A percentile compares a stretch with the other conserved stretches of the same genome.
These are phyloP conservation scores for Ophiostoma populinum DNA, from an alignment of 2,329 filamentous ascomycete species.

Conservation along the genomic window DNA sequence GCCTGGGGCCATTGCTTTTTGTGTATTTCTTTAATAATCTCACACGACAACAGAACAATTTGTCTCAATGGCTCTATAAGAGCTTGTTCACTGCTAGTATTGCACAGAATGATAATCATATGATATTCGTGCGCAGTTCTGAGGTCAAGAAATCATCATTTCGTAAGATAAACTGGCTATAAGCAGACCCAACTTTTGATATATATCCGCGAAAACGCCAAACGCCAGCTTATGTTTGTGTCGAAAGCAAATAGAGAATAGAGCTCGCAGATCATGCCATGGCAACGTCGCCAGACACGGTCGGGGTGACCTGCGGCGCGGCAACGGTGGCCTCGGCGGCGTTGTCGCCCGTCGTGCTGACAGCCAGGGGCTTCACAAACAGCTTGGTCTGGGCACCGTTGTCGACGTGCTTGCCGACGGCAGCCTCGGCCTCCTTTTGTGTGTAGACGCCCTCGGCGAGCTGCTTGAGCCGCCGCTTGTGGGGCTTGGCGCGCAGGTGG, in stretches of 20 bases:
- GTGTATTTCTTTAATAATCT: no score
- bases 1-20: no score
- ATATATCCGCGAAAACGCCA: background rate
- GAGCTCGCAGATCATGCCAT: constrained; percentile 1
- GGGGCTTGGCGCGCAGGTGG: constrained; percentile 76
- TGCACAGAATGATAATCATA: no score
- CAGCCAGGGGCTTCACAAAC: constrained; percentile 6
- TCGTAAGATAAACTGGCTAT: no score
- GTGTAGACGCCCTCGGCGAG: constrained; percentile 73
- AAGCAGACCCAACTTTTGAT: no score
- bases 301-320: background rate
- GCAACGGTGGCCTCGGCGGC: constrained; percentile 1
- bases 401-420: constrained; percentile 32
- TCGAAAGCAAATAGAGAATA: background rate
- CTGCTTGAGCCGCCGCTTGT: constrained; percentile 83
- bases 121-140: no score
- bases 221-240: background rate
- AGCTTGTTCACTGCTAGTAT: no score
- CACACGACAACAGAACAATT: no score
- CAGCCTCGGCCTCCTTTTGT: constrained; percentile 72
- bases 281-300: constrained; percentile 3
- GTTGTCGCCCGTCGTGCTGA: constrained; percentile 1
- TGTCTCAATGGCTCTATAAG: no score
- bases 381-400: constrained; percentile 8
- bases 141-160: no score